phyloP scores from a whole-genome alignment of 2,329 filamentous ascomycete species.

The Aspergillus felis region DNA sequence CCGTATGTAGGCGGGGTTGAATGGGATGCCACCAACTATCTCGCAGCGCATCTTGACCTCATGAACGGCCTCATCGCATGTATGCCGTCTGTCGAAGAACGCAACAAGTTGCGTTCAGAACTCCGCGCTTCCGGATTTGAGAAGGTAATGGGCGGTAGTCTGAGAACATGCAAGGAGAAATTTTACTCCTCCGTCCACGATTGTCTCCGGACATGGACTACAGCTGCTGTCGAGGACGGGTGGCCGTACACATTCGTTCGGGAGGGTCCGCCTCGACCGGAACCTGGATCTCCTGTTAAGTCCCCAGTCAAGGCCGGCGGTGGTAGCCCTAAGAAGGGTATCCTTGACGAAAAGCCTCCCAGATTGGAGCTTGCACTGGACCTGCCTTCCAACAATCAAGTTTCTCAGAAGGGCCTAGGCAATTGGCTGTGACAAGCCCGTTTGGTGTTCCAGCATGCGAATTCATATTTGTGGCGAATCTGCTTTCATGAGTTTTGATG shows the following conservation, averaged over 20 bases:
- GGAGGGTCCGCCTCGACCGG: constrained; percentile 42
- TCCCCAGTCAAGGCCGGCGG: constrained; percentile 45
- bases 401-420: constrained; percentile 21
- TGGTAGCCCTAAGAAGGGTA: constrained; percentile 43
- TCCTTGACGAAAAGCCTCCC: constrained; percentile 51
- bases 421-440: constrained; percentile 35
- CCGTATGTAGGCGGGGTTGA: constrained; percentile 96
- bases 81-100: constrained; percentile 63
- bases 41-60: constrained; percentile 87
- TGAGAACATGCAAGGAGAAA: constrained; percentile 94
- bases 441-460: background rate
- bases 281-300: constrained; percentile 38
- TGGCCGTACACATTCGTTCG: constrained; percentile 82
- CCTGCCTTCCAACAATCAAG: constrained; percentile 20
- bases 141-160: constrained; percentile 75
- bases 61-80: constrained; percentile 87
- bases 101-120: constrained; percentile 74
- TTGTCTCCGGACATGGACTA: constrained; percentile 83
- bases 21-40: constrained; percentile 97
- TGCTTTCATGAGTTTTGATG: background rate
- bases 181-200: constrained; percentile 93
- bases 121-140: constrained; percentile 85
- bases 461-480: background rate
- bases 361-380: constrained; percentile 53
- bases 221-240: constrained; percentile 77